These are phyloP conservation scores for Podaxis sp. DNA, from an alignment of 768 basidiomycete genomes.

Conservation along the genomic window DNA sequence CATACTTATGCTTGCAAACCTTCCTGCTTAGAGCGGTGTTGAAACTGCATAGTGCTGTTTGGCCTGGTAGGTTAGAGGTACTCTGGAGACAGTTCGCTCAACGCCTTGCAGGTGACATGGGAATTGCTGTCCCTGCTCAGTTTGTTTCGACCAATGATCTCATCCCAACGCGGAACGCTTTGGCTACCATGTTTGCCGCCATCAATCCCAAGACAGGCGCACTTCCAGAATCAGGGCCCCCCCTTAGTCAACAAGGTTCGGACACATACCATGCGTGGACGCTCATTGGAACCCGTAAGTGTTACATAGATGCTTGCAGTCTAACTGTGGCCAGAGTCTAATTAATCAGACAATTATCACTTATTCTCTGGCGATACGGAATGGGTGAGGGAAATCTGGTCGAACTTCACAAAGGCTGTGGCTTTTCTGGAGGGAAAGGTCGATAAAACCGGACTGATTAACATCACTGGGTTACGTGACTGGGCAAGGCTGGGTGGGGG, in stretches of 20 bases:
- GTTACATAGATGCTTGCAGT: neutral
- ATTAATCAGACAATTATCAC: conserved; percentile 45
- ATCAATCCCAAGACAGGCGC: conserved; percentile 51
- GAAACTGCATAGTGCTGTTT: conserved; percentile 38
- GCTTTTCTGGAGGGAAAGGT: conserved; percentile 51
- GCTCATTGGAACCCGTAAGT: conserved; percentile 48
- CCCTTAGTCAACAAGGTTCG: conserved; percentile 38
- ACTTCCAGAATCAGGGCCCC: conserved; percentile 50
- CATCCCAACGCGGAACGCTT: conserved; percentile 48
- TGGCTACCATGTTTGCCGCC: conserved; percentile 53
- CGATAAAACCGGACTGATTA: conserved; percentile 42
- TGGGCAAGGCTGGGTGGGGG: conserved; percentile 56
- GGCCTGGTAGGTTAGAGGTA: conserved; percentile 37
- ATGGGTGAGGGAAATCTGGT: conserved; percentile 48
- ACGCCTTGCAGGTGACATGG: conserved; percentile 46
- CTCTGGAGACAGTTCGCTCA: neutral
- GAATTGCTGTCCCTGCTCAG: conserved; percentile 55
- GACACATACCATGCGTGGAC: conserved; percentile 62
- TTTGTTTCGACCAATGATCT: conserved; percentile 62
- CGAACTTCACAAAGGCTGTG: conserved; percentile 54
- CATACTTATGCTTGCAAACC: neutral
- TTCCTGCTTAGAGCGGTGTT: neutral
- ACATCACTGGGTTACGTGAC: conserved; percentile 52
- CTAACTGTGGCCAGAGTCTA: neutral
- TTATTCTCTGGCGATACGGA: conserved; percentile 48